Base-by-base conservation (phyloP, 2,329 filamentous ascomycete genomes). In the Ustilaginoidea virens region DNA sequence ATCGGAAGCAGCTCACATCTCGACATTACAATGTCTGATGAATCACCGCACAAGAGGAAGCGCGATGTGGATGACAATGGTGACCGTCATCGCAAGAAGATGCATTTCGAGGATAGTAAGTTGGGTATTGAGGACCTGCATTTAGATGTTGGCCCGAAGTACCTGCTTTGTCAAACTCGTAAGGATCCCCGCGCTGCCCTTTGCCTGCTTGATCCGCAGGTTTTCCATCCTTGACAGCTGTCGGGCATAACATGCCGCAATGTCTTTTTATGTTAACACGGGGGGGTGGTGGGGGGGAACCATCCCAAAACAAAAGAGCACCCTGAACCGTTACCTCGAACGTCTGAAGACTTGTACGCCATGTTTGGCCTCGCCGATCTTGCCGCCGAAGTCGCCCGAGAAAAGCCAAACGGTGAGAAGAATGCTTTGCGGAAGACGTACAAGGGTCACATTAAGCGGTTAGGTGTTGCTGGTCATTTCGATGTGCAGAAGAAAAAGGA, bases 361-460 rank as follows among this genome's bases (percentile, higher is more conserved):
- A 56, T 63, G 44, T 77, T 70, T 49, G 57, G 58, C 42, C 52
- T 77, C 38, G 57, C 60, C 27, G 53, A 49, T 29, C 60, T 77
- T 31, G 71, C 72, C 33, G 61, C 64, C 33, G 66, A 72, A 38
- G 69, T 76, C 23, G 72, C 72, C 35, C 63, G 72, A 35, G 66
- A 66, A 30, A 68, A 73, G 44, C 68, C 70, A 10, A 73, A 73
- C 45, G 72, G 72, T 38, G 67, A 74, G 47, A 76, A 75, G 58
- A 76, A 76, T 43, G 68, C 66, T 37, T 56, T 77, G 27, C 63
- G 72, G 16, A 76, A 76, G 47, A 75, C 71, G 11, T 77, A 76
- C 56, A 77, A 77, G 49, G 70, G 70, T 29, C 69, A 76, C 39
- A 71, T 77, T 47, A 76, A 76, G 56, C 64, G 62, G 25, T 53